A percentile compares a stretch with the other conserved stretches of the same genome.
Evolutionary conservation across 2,329 filamentous ascomycete genomes (phyloP).

Genomic region (Clarireedia paspali): DNA sequence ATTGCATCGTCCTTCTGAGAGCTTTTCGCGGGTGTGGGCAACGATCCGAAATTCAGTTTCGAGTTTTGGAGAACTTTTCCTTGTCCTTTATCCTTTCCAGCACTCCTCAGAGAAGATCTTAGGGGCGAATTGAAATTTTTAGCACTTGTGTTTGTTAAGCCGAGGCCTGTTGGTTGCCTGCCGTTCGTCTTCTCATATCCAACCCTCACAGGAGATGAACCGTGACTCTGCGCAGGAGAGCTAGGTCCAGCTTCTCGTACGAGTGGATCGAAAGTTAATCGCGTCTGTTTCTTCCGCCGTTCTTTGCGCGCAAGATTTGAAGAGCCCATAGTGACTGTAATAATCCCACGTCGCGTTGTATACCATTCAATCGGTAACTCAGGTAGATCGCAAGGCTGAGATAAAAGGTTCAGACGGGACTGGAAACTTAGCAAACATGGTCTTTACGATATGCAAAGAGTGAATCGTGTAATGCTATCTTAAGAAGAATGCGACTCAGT

Average conservation of each 20-base stretch:
- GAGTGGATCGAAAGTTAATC: conserved; percentile 22
- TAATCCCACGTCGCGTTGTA: too few relatives aligned
- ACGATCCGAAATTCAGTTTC: conserved; percentile 13
- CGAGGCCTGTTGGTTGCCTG: neutral
- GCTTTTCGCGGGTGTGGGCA: conserved; percentile 20
- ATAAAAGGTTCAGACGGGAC: too few relatives aligned
- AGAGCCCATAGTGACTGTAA: conserved; percentile 7
- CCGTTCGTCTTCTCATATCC: conserved; percentile 14
- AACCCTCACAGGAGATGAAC: conserved; percentile 20
- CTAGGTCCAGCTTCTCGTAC: conserved; percentile 1
- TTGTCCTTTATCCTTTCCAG: neutral
- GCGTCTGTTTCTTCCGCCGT: conserved; percentile 23
- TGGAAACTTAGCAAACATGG: too few relatives aligned
- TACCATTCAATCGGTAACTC: too few relatives aligned
- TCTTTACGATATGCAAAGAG: too few relatives aligned
- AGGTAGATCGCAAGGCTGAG: too few relatives aligned
- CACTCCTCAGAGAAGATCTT: neutral
- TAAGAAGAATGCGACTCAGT: too few relatives aligned
- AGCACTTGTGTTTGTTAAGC: conserved; percentile 1
- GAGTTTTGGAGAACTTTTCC: conserved; percentile 1
- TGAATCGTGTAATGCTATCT: too few relatives aligned
- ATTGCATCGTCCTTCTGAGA: conserved; percentile 12
- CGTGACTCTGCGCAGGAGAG: conserved; percentile 8
- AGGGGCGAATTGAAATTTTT: neutral
- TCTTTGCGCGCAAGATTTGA: conserved; percentile 19